Evolutionary conservation across 2,329 filamentous ascomycete species (phyloP).

Genomic region (Blastomyces parvus): DNA sequence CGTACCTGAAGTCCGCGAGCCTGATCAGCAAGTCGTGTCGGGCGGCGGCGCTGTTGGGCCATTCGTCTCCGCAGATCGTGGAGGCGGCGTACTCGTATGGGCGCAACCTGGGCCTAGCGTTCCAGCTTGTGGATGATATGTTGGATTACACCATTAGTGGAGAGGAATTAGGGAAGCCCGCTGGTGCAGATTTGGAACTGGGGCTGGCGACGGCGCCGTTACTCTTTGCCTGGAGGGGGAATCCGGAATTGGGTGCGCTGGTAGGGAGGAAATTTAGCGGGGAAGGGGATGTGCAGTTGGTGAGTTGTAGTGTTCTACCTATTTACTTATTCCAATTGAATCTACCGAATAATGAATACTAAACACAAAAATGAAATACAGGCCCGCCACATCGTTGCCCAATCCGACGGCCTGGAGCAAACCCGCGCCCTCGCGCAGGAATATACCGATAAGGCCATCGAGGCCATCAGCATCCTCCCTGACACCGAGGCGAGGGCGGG

Average conservation of each 20-base stretch:
- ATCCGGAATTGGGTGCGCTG: conserved; percentile 70
- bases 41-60: conserved; percentile 75
- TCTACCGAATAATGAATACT: no score
- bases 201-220: conserved; percentile 89
- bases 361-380: conserved; percentile 30
- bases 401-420: conserved; percentile 82
- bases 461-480: conserved; percentile 74
- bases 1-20: conserved; percentile 92
- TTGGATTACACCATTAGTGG: conserved; percentile 87
- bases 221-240: conserved; percentile 89
- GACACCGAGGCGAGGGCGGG: conserved; percentile 92
- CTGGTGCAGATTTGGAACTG: conserved; percentile 85
- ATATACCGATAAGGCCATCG: conserved; percentile 79
- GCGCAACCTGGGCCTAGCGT: conserved; percentile 85
- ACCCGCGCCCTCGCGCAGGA: conserved; percentile 83
- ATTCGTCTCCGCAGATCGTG: conserved; percentile 65
- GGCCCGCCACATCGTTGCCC: conserved; percentile 76
- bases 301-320: conserved; percentile 39
- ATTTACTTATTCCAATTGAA: not conserved
- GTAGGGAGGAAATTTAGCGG: conserved; percentile 83
- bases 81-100: conserved; percentile 89
- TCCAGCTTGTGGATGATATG: conserved; percentile 97
- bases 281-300: conserved; percentile 75
- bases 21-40: conserved; percentile 94
- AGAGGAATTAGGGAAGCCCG: conserved; percentile 82